Conservation (phyloP, 1,139 yeast genomes). For the Saccharomyces pastorianus region DNA sequence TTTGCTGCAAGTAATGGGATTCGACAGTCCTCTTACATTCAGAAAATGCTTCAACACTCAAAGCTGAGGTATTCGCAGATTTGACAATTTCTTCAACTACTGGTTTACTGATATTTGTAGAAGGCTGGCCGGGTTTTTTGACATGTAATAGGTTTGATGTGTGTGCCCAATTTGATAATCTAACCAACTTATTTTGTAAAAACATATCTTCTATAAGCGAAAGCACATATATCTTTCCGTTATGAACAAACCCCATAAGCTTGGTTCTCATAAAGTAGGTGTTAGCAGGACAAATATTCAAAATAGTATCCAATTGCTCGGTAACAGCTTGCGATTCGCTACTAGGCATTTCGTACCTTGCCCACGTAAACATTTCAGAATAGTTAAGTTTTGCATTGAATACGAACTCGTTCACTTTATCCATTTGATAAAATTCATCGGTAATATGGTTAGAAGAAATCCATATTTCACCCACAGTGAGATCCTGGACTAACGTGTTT, state of each 20-base stretch:
- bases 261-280: slow-evolving; percentile 76
- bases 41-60: neutral
- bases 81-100: neutral
- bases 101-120: neutral
- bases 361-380: slow-evolving; percentile 24
- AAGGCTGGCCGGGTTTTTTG: neutral
- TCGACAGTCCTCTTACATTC: slow-evolving; percentile 23
- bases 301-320: slow-evolving; percentile 26
- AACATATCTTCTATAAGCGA: slow-evolving; percentile 91
- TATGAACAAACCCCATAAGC: slow-evolving; percentile 73
- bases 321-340: slow-evolving; percentile 7
- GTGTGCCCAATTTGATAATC: slow-evolving; percentile 34
- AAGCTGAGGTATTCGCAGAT: neutral
- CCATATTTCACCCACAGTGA: slow-evolving; percentile 97
- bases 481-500: slow-evolving; percentile 76
- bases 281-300: slow-evolving; percentile 24
- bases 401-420: slow-evolving; percentile 30
- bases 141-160: slow-evolving; percentile 24
- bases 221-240: slow-evolving; percentile 79
- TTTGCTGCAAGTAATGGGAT: slow-evolving; percentile 73
- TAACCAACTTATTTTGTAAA: slow-evolving; percentile 56
- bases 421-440: slow-evolving; percentile 32
- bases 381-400: slow-evolving; percentile 30
- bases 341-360: slow-evolving; percentile 7
- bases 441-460: slow-evolving; percentile 36